Conservation (phyloP, 2,329 filamentous ascomycete species). For the Alternaria hordeiaustralica region DNA sequence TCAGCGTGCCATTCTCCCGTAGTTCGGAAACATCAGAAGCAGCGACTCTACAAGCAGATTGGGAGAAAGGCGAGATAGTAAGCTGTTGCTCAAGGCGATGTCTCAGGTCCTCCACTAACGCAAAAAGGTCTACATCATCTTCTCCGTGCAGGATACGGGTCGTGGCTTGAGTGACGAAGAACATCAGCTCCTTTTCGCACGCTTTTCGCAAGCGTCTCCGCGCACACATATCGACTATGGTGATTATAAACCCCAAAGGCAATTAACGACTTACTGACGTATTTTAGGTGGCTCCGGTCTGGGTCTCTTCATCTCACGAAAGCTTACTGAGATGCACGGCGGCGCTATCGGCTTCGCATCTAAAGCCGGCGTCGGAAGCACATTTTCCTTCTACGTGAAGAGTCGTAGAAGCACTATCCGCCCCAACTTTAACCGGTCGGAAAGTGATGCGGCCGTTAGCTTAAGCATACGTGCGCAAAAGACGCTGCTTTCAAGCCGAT, state of each 20-base stretch:
- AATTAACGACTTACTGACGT: not conserved
- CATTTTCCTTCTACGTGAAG: slow-evolving; percentile 43
- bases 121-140: slow-evolving; percentile 45
- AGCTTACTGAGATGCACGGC: slow-evolving; percentile 41
- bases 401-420: slow-evolving; percentile 18
- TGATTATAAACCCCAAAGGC: not conserved
- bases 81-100: not conserved
- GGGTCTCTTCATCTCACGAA: slow-evolving; percentile 41
- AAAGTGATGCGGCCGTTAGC: slow-evolving; percentile 7
- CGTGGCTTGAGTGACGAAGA: slow-evolving; percentile 48
- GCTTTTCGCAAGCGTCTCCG: slow-evolving; percentile 42
- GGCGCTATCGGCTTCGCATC: slow-evolving; percentile 39
- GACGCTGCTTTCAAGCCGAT: slow-evolving; percentile 10
- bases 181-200: slow-evolving; percentile 41
- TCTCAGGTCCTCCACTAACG: not conserved
- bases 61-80: slow-evolving; percentile 37
- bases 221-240: slow-evolving; percentile 48
- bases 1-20: slow-evolving; percentile 28
- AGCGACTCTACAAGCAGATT: slow-evolving; percentile 36
- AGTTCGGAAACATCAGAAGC: slow-evolving; percentile 17
- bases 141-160: slow-evolving; percentile 50
- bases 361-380: slow-evolving; percentile 33
- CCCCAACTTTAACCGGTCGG: slow-evolving; percentile 9
- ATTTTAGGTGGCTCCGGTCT: slow-evolving; percentile 34
- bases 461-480: slow-evolving; percentile 19